These are phyloP conservation scores for Sclerotinia subarctica DNA, from an alignment of 2,329 filamentous ascomycete species.

Conservation along the genomic window DNA sequence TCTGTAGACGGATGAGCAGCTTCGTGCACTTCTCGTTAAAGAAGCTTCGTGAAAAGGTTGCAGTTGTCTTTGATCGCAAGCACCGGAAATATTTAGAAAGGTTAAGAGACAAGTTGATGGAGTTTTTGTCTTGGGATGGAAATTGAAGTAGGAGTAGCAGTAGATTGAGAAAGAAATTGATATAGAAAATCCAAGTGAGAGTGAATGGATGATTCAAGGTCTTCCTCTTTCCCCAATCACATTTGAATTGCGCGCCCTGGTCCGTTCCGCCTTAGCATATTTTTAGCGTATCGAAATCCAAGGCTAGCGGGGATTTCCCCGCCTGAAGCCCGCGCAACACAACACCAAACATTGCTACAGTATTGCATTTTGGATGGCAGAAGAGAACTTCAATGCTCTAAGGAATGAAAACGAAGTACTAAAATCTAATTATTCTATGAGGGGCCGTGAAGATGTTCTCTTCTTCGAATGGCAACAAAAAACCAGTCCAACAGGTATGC, in stretches of 20 bases:
- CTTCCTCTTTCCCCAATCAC: not conserved
- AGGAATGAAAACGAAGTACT: conserved; percentile 1
- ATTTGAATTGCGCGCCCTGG: conserved; percentile 9
- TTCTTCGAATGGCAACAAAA: conserved; percentile 63
- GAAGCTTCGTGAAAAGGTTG: conserved; percentile 8
- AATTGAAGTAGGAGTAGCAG: not conserved
- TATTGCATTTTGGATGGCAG: not conserved
- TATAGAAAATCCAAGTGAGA: not conserved
- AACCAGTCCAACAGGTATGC: conserved; percentile 68
- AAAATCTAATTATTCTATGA: conserved; percentile 15
- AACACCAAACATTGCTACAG: conserved; percentile 7
- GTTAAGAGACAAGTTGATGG: not conserved
- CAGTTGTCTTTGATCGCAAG: not conserved
- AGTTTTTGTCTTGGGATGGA: not conserved
- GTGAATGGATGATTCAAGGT: not conserved
- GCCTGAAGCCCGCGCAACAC: conserved; percentile 7
- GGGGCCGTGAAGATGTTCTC: conserved; percentile 53
- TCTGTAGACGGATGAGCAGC: not conserved
- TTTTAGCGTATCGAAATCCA: conserved; percentile 1
- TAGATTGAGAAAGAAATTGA: not conserved
- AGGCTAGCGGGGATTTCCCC: conserved; percentile 8
- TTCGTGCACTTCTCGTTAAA: not conserved
- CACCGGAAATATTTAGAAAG: not conserved
- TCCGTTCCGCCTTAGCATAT: conserved; percentile 4
- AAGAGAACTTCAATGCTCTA: not conserved